Conservation (phyloP, 1,139 yeast genomes). For the Lodderomyces pseudojiufengensis region DNA sequence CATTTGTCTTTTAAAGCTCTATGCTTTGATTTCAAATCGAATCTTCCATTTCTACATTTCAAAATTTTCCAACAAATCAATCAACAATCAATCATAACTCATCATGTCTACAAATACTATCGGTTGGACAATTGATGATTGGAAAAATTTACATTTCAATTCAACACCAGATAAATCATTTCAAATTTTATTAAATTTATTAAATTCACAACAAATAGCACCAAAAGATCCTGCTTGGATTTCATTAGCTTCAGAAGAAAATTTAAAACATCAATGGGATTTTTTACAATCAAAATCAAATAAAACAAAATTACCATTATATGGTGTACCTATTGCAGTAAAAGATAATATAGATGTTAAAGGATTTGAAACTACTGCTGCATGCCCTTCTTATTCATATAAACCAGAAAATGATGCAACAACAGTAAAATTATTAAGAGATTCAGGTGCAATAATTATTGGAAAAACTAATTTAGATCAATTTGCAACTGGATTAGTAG, state of each 20-base stretch:
- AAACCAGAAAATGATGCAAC: slow-evolving; percentile 68
- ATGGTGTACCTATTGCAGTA: slow-evolving; percentile 92
- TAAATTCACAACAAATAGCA: slow-evolving; percentile 42
- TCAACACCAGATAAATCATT: slow-evolving; percentile 64
- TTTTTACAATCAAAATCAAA: slow-evolving; percentile 61
- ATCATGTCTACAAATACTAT: slow-evolving; percentile 9
- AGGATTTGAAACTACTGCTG: slow-evolving; percentile 86
- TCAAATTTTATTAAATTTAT: slow-evolving; percentile 42
- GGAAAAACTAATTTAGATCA: slow-evolving; percentile 96
- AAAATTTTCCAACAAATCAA: too few relatives aligned
- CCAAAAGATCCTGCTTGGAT: slow-evolving; percentile 88
- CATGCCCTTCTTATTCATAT: slow-evolving; percentile 81
- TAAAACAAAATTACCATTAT: slow-evolving; percentile 54
- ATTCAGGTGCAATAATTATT: slow-evolving; percentile 83
- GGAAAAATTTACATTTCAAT: slow-evolving; percentile 65
- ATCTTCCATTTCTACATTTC: too few relatives aligned
- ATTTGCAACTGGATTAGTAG: slow-evolving; percentile 95
- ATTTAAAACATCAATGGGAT: slow-evolving; percentile 73
- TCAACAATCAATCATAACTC: too few relatives aligned
- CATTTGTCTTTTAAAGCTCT: too few relatives aligned
- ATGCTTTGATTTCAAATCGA: too few relatives aligned
- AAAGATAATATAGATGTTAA: slow-evolving; percentile 92
- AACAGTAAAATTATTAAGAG: slow-evolving; percentile 63
- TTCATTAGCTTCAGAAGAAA: slow-evolving; percentile 59
- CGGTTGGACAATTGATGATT: slow-evolving; percentile 51